These are phyloP conservation scores for Aureobasidium melanogenum DNA, from an alignment of 2,329 filamentous ascomycete species.

Conservation along the genomic window DNA sequence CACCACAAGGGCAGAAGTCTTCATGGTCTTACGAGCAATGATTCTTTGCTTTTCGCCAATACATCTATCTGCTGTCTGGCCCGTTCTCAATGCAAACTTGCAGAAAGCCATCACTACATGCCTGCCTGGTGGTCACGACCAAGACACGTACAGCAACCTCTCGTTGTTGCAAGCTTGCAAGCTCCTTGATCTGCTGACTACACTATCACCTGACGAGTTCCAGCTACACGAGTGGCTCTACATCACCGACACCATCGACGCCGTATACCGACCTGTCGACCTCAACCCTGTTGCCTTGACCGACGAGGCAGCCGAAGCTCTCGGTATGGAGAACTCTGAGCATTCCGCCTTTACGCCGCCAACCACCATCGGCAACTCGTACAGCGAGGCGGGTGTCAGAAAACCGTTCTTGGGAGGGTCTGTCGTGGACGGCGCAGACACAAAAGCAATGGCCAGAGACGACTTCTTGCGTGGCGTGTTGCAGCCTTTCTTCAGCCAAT, in stretches of 20 bases:
- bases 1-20: conserved; percentile 77
- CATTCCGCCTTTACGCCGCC: conserved; percentile 17
- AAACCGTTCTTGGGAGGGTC: conserved; percentile 42
- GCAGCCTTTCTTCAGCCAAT: conserved; percentile 78
- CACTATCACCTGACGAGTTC: conserved; percentile 86
- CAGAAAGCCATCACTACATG: conserved; percentile 71
- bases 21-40: conserved; percentile 76
- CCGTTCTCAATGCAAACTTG: conserved; percentile 76
- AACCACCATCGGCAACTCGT: background rate
- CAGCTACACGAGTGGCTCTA: conserved; percentile 98
- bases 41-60: conserved; percentile 69
- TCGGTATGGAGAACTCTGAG: conserved; percentile 40
- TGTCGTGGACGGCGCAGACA: conserved; percentile 45
- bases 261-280: conserved; percentile 69
- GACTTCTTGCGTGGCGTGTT: conserved; percentile 68
- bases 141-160: conserved; percentile 66
- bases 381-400: conserved; percentile 19
- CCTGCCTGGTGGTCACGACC: conserved; percentile 56
- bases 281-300: conserved; percentile 67
- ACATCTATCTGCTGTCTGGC: conserved; percentile 81
- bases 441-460: conserved; percentile 45
- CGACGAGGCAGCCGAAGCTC: conserved; percentile 73
- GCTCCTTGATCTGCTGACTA: conserved; percentile 78
- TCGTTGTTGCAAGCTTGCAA: conserved; percentile 88
- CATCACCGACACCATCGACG: conserved; percentile 92